Base-by-base conservation (phyloP, 495 filamentous ascomycete genomes). In the Trichoderma erinaceum region DNA sequence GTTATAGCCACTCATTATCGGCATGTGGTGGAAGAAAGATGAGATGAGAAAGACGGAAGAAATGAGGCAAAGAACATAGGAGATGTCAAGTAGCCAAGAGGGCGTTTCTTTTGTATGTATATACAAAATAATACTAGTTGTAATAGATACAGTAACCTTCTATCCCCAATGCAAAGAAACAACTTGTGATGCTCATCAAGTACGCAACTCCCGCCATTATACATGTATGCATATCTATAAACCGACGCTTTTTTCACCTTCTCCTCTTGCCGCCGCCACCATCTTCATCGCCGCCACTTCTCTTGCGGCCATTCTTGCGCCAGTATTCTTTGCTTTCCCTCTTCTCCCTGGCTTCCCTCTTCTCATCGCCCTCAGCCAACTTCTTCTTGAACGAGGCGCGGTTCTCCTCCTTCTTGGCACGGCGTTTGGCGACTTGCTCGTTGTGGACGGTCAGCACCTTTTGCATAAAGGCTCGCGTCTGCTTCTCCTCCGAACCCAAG, bases 301-400 rank as follows among this genome's bases (percentile, higher is more conserved):
- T 85, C 84, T 99, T 99, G 85, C 88, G 92, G n/a, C 95, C 96
- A 80, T 97, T 96, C 69, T 86, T 87, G 70, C 87, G 82, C 95
- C 95, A 99, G 79, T 89, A 99, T 71, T 96, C 94, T 71, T 96
- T 87, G 75, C 86, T 89, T 81, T 99, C 95, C 74, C 87, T 87
- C 85, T 91, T 94, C 82, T 97, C 92, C 61, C 92, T 83, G 67
- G 86, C 90, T 43, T 81, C 82, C 80, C 90, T 88, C 87, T 90
- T 93, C 84, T 96, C 93, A 71, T 86, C 81, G 70, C 87, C 85
- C 70, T 92, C 91, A 16, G 84, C 87, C 32, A 95, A 84, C 83
- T 92, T 94, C 79, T 87, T 90, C 68, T 86, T 81, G 79, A 96
- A 92, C 70, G 87, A 85, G 72, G 87, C 84, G 65, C 88, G 82